phyloP scores from a whole-genome alignment of 1,284 basidiomycete species.

The Somion occarium region DNA sequence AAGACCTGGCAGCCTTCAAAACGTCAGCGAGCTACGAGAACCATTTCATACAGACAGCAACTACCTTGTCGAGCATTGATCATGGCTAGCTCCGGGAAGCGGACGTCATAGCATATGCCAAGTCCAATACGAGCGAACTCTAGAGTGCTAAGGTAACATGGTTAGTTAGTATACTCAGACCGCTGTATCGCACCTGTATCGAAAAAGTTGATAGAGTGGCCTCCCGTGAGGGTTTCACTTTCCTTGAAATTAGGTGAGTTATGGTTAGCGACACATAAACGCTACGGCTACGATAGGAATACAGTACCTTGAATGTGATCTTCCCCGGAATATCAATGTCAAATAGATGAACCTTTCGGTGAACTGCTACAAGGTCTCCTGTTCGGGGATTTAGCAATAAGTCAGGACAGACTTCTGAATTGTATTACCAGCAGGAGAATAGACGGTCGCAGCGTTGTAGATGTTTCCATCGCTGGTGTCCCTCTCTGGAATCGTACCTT shows the following conservation, averaged over 20 bases:
- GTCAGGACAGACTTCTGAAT: slow-evolving; percentile 12
- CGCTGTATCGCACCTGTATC: slow-evolving; percentile 64
- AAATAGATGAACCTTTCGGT: slow-evolving; percentile 96
- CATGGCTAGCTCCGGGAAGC: slow-evolving; percentile 95
- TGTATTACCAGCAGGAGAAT: slow-evolving; percentile 83
- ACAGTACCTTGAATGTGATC: slow-evolving; percentile 91
- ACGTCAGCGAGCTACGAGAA: not conserved
- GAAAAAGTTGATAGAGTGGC: slow-evolving; percentile 75
- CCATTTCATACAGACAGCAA: not conserved
- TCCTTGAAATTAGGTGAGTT: slow-evolving; percentile 56
- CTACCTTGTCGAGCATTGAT: slow-evolving; percentile 77
- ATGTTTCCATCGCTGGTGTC: slow-evolving; percentile 61
- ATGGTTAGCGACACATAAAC: slow-evolving; percentile 1
- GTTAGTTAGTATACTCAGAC: not conserved
- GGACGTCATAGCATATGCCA: slow-evolving; percentile 89
- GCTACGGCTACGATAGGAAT: too few species aligned
- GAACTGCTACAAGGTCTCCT: slow-evolving; percentile 84
- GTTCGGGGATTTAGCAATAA: not conserved
- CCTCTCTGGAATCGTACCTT: slow-evolving; percentile 88
- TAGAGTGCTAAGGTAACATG: slow-evolving; percentile 27
- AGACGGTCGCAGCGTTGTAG: slow-evolving; percentile 94
- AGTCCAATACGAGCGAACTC: slow-evolving; percentile 88
- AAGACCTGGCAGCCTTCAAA: slow-evolving; percentile 77
- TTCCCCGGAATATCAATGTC: slow-evolving; percentile 98
- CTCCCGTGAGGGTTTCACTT: slow-evolving; percentile 88